Conservation (phyloP, 1,139 yeast genomes). For the Nakaseomyces delphensis region DNA sequence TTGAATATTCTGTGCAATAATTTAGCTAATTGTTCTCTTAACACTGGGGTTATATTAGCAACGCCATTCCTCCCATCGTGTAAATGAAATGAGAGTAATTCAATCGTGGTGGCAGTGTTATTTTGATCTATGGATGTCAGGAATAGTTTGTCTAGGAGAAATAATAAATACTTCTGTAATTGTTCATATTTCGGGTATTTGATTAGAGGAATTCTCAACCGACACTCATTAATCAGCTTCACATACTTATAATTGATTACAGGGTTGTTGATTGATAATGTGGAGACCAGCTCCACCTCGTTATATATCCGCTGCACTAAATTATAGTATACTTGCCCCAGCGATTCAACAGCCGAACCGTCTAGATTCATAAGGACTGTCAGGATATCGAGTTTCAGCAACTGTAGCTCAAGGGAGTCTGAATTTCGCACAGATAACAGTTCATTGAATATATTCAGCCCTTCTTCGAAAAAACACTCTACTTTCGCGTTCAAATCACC, state of each 20-base stretch:
- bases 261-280: constrained; percentile 13
- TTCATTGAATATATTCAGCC: constrained; percentile 11
- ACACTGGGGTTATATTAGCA: background rate
- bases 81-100: constrained; percentile 13
- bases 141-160: constrained; percentile 1
- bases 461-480: constrained; percentile 12
- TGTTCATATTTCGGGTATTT: constrained; percentile 11
- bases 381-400: constrained; percentile 21
- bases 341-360: constrained; percentile 16
- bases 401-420: constrained; percentile 9
- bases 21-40: constrained; percentile 6
- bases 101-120: constrained; percentile 10
- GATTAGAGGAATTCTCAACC: constrained; percentile 10
- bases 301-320: constrained; percentile 13
- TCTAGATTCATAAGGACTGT: constrained; percentile 20
- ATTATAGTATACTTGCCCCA: constrained; percentile 14
- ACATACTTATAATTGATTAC: constrained; percentile 15
- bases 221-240: constrained; percentile 18
- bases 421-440: constrained; percentile 12
- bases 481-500: constrained; percentile 22
- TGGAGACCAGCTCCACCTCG: constrained; percentile 11
- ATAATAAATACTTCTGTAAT: constrained; percentile 10
- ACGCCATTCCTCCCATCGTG: constrained; percentile 5
- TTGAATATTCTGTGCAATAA: constrained; percentile 13
- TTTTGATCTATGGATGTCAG: background rate